Conservation (phyloP, 768 basidiomycete genomes). For the Nidularia sp. region DNA sequence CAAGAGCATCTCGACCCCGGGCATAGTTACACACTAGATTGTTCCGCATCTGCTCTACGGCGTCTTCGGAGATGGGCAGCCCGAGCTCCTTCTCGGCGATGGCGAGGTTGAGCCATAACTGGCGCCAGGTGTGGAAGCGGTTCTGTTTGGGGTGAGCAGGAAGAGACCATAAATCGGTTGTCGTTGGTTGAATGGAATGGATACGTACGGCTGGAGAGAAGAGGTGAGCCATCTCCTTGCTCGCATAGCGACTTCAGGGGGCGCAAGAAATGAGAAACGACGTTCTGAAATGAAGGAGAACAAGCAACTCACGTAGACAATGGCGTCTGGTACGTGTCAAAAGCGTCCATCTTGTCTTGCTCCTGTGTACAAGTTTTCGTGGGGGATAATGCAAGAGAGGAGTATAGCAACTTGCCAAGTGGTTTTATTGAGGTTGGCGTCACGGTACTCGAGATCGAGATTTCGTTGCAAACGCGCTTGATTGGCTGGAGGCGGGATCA, state of each 20-base stretch:
- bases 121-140: constrained; percentile 92
- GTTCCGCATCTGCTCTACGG: constrained; percentile 91
- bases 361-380: neutral
- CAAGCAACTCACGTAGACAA: constrained; percentile 57
- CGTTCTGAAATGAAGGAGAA: neutral
- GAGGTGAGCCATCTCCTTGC: constrained; percentile 96
- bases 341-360: constrained; percentile 46
- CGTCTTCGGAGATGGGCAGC: constrained; percentile 82
- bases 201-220: constrained; percentile 86
- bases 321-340: constrained; percentile 77
- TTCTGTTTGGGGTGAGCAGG: constrained; percentile 47
- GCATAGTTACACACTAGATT: constrained; percentile 62
- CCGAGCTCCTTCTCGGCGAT: constrained; percentile 96
- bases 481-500: too few species aligned
- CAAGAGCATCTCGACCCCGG: neutral
- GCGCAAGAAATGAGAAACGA: neutral
- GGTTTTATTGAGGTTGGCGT: too few species aligned
- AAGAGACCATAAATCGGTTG: neutral
- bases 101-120: constrained; percentile 94
- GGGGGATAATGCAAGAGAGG: too few species aligned
- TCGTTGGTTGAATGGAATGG: neutral
- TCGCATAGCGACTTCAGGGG: constrained; percentile 85
- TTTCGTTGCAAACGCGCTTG: too few species aligned
- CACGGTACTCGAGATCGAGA: too few species aligned
- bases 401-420: too few species aligned